Evolutionary conservation across 1,284 basidiomycete genomes (phyloP).

Genomic region (Cryptococcus sp.): DNA sequence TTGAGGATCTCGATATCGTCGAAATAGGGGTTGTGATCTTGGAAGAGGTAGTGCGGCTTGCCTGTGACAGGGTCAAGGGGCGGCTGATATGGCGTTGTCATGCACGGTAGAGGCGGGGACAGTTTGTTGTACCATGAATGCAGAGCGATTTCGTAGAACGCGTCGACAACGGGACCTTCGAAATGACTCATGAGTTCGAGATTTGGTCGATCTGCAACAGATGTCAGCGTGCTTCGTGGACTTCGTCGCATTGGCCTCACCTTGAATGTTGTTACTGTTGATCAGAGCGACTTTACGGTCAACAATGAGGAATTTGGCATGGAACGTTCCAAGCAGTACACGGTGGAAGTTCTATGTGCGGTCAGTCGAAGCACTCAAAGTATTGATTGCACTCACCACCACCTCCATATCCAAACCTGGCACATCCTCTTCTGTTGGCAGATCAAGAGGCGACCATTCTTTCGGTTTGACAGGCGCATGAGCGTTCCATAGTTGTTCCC

Average conservation of each 20-base stretch:
- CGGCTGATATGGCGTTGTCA: conserved; percentile 53
- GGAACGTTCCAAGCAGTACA: conserved; percentile 71
- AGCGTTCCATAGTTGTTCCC: conserved; percentile 60
- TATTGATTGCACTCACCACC: conserved; percentile 49
- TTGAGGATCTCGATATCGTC: conserved; percentile 57
- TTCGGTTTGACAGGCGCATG: conserved; percentile 61
- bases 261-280: conserved; percentile 74
- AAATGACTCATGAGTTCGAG: conserved; percentile 69
- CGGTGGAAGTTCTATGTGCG: conserved; percentile 54
- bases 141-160: conserved; percentile 72
- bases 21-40: conserved; percentile 59
- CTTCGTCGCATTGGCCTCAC: conserved; percentile 10
- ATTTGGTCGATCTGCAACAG: conserved; percentile 60
- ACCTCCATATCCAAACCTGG: conserved; percentile 66
- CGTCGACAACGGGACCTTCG: conserved; percentile 70
- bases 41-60: conserved; percentile 57
- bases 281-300: conserved; percentile 71
- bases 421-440: conserved; percentile 63
- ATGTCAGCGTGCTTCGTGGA: conserved; percentile 5
- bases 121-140: conserved; percentile 66
- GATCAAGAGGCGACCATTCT: conserved; percentile 61
- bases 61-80: conserved; percentile 41
- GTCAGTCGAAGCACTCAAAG: conserved; percentile 10
- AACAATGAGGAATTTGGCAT: conserved; percentile 74
- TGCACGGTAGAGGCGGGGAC: conserved; percentile 63